Evolutionary conservation across 1,284 basidiomycete genomes (phyloP), one percentile per base, ranked within the genome.

Genomic region (Phellopilus nigrolimitatus): DNA sequence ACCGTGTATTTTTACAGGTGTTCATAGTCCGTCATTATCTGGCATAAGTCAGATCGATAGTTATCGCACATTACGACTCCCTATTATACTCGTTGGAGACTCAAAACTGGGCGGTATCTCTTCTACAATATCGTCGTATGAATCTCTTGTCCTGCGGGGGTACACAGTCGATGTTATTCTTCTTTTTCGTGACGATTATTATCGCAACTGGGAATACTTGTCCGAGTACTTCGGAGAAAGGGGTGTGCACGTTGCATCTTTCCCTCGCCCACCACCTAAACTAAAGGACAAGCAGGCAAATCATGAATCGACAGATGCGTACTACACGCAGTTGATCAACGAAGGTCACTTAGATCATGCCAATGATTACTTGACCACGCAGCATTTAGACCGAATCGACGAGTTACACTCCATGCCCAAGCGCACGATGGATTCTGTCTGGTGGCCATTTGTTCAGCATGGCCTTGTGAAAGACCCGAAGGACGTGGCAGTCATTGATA

Each of bases 381-480:
- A 74, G 21, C 95, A 98, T 65, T 54, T 63, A 0, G 60, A 65
- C 27, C 78, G 95, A 8, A 66, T 97, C 6, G 62, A 73, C 2
- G 79, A 89, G 39, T 75, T 98, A 3, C 74, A 80, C 39, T 80
- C 83, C 0, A 91, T 97, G 83, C 83, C 91, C 1, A 69, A 73
- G 10, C 78, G 95, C 25, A 86, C 93, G 0, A 69, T 89, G 43
- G 76, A 91, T 47, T 77, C 76, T 0, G 76, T 97, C 49, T 98
- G 95, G 95, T 99, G 94, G 93, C 95, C 95, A 0, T 98, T 98
- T 64, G 92, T 95, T 1, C 95, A 99, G 64, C 95, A 99, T 61
- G 82, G 82, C 0, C 72, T 84, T 33, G 72, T 91, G 36, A 77
- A 80, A 55, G 72, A 72, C 40, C 78, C 83, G 52, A 68, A 79